A percentile compares a stretch with the other conserved stretches of the same genome.
Evolutionary conservation across 2,329 filamentous ascomycete species (phyloP).

Genomic region (Colletotrichum horii): DNA sequence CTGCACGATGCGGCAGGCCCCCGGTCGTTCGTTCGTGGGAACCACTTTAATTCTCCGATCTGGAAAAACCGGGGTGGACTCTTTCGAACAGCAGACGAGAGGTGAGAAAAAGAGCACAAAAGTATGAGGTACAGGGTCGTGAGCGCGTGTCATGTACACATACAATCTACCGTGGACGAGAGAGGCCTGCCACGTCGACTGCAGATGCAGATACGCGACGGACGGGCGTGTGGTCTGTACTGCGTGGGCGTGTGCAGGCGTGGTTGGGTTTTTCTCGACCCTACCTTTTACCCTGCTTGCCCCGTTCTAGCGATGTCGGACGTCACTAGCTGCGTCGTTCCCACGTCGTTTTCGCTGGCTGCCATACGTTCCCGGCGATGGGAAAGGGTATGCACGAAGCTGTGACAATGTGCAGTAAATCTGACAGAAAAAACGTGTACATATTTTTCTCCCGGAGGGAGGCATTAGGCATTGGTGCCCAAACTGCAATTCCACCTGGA

Average conservation of each 20-base stretch:
- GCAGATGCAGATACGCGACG: constrained; percentile 20
- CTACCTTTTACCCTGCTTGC: background rate
- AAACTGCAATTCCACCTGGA: background rate
- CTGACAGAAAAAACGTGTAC: background rate
- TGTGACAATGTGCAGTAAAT: background rate
- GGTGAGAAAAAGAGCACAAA: background rate
- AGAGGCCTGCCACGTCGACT: constrained; percentile 15
- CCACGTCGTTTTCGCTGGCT: background rate
- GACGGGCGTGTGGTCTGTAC: background rate
- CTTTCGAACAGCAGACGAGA: background rate
- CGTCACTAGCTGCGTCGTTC: constrained; percentile 16
- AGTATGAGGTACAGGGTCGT: background rate
- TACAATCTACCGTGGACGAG: background rate
- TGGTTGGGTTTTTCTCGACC: background rate
- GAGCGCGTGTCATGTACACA: background rate
- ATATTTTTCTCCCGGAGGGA: background rate
- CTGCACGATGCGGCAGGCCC: constrained; percentile 21
- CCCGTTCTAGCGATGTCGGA: constrained; percentile 13
- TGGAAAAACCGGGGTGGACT: constrained; percentile 3
- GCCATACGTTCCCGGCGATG: background rate
- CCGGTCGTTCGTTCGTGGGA: constrained; percentile 16
- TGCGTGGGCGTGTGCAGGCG: constrained; percentile 5
- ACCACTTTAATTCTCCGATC: constrained; percentile 20
- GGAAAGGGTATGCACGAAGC: background rate
- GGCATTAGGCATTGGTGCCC: constrained; percentile 22